phyloP scores from a whole-genome alignment of 495 filamentous ascomycete species.

The Cercophora samala region DNA sequence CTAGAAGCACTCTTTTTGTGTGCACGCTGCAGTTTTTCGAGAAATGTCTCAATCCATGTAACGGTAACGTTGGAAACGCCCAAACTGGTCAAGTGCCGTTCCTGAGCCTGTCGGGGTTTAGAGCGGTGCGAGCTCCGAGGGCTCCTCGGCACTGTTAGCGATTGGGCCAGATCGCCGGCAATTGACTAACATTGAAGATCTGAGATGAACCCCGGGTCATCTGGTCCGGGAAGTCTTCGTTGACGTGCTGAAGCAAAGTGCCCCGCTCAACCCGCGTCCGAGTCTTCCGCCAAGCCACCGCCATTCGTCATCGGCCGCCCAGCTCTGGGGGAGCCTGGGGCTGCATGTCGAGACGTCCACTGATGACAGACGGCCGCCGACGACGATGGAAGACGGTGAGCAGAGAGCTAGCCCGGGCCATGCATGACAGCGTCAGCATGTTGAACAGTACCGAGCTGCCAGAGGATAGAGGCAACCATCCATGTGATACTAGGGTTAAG shows the following conservation, averaged over 20 bases:
- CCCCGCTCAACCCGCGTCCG: slow-evolving; percentile 26
- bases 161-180: not conserved
- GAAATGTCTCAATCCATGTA: slow-evolving; percentile 7
- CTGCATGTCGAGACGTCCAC: not conserved
- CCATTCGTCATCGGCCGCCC: slow-evolving; percentile 26
- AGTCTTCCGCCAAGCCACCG: slow-evolving; percentile 25
- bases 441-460: too few species aligned
- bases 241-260: slow-evolving; percentile 13
- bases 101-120: slow-evolving; percentile 13
- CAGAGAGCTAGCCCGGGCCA: not conserved
- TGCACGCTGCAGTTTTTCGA: not conserved
- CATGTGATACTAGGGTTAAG: not conserved
- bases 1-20: not conserved
- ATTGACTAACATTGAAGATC: not conserved
- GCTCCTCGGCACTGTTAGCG: slow-evolving; percentile 1
- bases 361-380: slow-evolving; percentile 17
- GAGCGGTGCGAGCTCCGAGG: slow-evolving; percentile 19
- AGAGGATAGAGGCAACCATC: not conserved
- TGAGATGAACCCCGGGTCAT: not conserved
- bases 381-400: slow-evolving; percentile 9
- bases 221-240: slow-evolving; percentile 26
- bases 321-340: not conserved
- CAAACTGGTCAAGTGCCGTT: not conserved
- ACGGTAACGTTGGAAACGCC: not conserved
- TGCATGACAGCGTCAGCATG: too few species aligned